These are phyloP conservation scores for Tetragonia tetragonoides DNA, from an alignment of 148 eudicot genomes.

Conservation along the genomic window DNA sequence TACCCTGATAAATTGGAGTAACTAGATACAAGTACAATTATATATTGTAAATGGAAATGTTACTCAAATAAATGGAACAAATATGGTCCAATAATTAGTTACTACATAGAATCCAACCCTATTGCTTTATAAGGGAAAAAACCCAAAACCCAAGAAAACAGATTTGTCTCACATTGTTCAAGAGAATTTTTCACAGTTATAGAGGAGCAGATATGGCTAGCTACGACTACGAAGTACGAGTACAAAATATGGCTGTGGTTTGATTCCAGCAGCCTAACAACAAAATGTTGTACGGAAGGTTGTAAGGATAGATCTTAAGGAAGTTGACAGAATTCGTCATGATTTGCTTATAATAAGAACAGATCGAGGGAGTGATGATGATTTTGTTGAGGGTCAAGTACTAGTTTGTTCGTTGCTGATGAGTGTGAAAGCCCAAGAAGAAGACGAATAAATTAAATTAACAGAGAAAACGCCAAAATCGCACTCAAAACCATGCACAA, in stretches of 20 bases:
- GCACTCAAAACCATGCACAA: slow-evolving; percentile 40
- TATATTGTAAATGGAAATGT: neutral
- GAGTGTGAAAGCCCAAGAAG: slow-evolving; percentile 12
- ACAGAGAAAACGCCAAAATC: slow-evolving; percentile 26
- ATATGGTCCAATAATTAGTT: slow-evolving; percentile 6
- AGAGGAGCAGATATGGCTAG: slow-evolving; percentile 17
- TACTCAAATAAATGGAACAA: neutral
- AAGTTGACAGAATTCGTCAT: slow-evolving; percentile 9
- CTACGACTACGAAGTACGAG: too few species aligned
- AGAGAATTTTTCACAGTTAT: slow-evolving; percentile 20
- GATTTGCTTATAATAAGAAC: slow-evolving; percentile 24
- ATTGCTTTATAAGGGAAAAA: slow-evolving; percentile 14
- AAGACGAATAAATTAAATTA: neutral
- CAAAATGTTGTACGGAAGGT: neutral
- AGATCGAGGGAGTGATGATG: neutral
- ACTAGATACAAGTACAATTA: neutral
- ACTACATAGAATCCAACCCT: slow-evolving; percentile 7
- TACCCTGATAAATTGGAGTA: too few species aligned
- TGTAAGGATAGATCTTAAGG: neutral
- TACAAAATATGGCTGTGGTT: too few species aligned
- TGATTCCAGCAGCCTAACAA: neutral
- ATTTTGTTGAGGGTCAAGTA: slow-evolving; percentile 15
- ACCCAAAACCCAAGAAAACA: slow-evolving; percentile 23
- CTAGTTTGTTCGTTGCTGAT: slow-evolving; percentile 1
- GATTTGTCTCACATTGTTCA: slow-evolving; percentile 18